Conservation (phyloP, 2,329 filamentous ascomycete species). For the Fusarium begoniae region DNA sequence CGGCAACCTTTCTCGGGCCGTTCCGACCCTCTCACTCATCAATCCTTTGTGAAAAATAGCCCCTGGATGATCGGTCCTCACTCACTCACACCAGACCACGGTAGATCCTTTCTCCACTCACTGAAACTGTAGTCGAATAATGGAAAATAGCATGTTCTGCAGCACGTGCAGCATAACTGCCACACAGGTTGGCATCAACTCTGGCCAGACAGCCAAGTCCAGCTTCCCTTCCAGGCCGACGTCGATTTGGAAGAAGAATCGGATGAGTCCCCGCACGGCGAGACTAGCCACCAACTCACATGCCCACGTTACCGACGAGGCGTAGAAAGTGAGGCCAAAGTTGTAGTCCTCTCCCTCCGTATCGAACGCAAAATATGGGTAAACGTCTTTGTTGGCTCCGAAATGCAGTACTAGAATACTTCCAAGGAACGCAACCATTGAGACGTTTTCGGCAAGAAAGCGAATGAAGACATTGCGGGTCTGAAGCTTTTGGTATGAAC, state of each 20-base stretch:
- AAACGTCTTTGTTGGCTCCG: conserved; percentile 72
- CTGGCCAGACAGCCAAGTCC: conserved; percentile 73
- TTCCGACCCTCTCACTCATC: conserved; percentile 32
- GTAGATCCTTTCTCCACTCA: conserved; percentile 30
- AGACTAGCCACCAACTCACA: conserved; percentile 72
- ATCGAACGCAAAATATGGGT: conserved; percentile 76
- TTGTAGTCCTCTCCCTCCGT: conserved; percentile 60
- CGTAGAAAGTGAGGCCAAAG: conserved; percentile 70
- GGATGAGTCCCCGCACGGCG: conserved; percentile 66
- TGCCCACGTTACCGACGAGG: conserved; percentile 71
- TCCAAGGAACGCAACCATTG: conserved; percentile 74
- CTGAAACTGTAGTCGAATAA: conserved; percentile 70
- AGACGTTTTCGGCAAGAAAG: conserved; percentile 72
- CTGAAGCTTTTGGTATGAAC: conserved; percentile 72
- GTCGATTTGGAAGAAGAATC: conserved; percentile 67
- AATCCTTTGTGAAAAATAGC: conserved; percentile 1
- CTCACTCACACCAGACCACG: not conserved
- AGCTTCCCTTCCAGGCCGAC: conserved; percentile 71
- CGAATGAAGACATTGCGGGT: conserved; percentile 74
- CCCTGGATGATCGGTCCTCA: not conserved
- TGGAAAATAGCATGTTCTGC: conserved; percentile 78
- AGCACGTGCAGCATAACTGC: conserved; percentile 74
- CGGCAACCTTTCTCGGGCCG: conserved; percentile 36
- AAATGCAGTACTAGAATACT: conserved; percentile 73
- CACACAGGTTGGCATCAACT: conserved; percentile 71